phyloP scores from a whole-genome alignment of 176 grass and related monocot species.

The Musa acuminata region DNA sequence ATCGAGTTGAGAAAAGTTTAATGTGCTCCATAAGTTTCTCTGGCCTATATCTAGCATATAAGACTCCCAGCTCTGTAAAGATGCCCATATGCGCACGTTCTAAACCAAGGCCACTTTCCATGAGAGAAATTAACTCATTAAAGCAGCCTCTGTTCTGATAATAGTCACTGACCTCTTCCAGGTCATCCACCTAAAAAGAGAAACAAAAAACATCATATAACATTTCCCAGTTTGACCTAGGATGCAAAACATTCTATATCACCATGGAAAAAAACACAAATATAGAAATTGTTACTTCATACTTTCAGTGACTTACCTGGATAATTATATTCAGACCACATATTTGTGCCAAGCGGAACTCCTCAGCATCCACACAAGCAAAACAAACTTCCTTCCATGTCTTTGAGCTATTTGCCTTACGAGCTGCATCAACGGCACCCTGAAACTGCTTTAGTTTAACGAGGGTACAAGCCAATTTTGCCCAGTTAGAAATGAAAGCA shows the following conservation, averaged over 20 bases:
- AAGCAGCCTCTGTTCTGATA: conserved; percentile 43
- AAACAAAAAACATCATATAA: neutral
- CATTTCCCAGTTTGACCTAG: neutral
- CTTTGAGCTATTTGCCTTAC: conserved; percentile 85
- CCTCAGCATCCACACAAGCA: conserved; percentile 94
- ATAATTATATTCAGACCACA: conserved; percentile 93
- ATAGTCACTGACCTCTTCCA: conserved; percentile 45
- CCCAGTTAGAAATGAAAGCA: conserved; percentile 97
- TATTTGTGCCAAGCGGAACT: conserved; percentile 92
- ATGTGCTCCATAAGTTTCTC: conserved; percentile 99
- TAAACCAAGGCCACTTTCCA: conserved; percentile 34
- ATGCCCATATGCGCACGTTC: conserved; percentile 95
- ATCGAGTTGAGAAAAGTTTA: conserved; percentile 88
- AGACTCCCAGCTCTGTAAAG: conserved; percentile 86
- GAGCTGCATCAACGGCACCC: conserved; percentile 93
- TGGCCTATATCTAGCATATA: conserved; percentile 85
- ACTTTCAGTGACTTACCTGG: conserved; percentile 35
- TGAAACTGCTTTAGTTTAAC: conserved; percentile 94
- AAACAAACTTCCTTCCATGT: conserved; percentile 97
- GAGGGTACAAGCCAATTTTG: conserved; percentile 78
- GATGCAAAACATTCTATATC: neutral
- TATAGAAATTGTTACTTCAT: too few relatives aligned
- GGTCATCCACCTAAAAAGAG: conserved; percentile 28
- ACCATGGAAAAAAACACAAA: too few relatives aligned
- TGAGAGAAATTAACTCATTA: conserved; percentile 41